Evolutionary conservation across 73 alveolate genomes (phyloP).

Genomic region (Paramecium primaurelia): DNA sequence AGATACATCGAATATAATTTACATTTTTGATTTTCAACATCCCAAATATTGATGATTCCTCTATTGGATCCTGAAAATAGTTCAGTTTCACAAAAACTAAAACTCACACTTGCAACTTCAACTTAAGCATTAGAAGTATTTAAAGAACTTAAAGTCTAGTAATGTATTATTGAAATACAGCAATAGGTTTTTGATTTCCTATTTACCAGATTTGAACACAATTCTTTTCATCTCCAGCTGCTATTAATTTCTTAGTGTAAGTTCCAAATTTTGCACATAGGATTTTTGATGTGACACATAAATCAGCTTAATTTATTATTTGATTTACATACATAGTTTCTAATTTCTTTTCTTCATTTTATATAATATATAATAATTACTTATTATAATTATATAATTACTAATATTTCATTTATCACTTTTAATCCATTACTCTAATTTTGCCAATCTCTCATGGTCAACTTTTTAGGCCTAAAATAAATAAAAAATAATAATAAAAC

Average conservation of each 20-base stretch:
- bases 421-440: neutral
- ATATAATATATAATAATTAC: neutral
- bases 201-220: slow-evolving; percentile 29
- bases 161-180: neutral
- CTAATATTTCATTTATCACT: neutral
- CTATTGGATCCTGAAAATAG: slow-evolving; percentile 56
- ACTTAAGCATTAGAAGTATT: slow-evolving; percentile 7
- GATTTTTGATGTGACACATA: neutral
- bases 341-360: slow-evolving; percentile 33
- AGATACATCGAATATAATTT: neutral
- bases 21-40: slow-evolving; percentile 49
- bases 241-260: neutral
- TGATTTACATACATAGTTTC: neutral
- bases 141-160: neutral
- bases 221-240: slow-evolving; percentile 54
- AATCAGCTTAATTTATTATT: neutral
- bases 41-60: slow-evolving; percentile 55
- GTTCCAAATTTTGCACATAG: slow-evolving; percentile 56
- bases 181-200: neutral
- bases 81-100: slow-evolving; percentile 39
- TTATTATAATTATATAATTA: neutral
- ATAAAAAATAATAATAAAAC: neutral
- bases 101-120: slow-evolving; percentile 15
- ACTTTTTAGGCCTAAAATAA: neutral
- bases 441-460: neutral